Percentiles rank a stretch among this genome's conserved stretches.
These are phyloP conservation scores for Byssochlamys sp. DNA, from an alignment of 2,329 filamentous ascomycete genomes.

Conservation along the genomic window DNA sequence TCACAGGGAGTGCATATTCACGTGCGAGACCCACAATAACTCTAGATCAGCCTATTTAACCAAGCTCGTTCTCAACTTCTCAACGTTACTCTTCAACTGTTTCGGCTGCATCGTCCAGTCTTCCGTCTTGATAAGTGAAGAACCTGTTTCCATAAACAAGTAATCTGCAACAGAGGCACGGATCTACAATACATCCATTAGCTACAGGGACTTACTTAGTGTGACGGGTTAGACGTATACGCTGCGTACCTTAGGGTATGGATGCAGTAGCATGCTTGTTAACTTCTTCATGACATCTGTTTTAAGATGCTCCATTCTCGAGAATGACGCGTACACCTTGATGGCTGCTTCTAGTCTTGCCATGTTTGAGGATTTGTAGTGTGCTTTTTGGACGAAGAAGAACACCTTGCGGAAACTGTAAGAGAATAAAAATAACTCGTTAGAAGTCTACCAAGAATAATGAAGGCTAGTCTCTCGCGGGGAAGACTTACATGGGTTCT, in stretches of 20 bases:
- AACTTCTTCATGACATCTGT: slow-evolving; percentile 59
- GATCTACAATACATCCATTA: slow-evolving; percentile 18
- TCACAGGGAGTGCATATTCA: background rate
- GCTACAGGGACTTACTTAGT: background rate
- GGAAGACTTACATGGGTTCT: slow-evolving; percentile 24
- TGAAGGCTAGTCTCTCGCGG: background rate
- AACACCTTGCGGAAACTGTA: slow-evolving; percentile 53
- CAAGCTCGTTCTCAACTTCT: slow-evolving; percentile 15
- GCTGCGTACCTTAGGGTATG: slow-evolving; percentile 60
- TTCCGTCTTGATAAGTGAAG: slow-evolving; percentile 17
- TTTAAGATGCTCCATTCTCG: slow-evolving; percentile 41
- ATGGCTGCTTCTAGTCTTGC: slow-evolving; percentile 71
- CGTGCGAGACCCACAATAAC: background rate
- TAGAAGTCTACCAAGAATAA: background rate
- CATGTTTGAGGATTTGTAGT: slow-evolving; percentile 74
- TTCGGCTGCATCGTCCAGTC: slow-evolving; percentile 18
- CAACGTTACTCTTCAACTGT: slow-evolving; percentile 24
- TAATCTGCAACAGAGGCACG: slow-evolving; percentile 27
- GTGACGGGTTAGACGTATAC: background rate
- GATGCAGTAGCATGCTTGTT: slow-evolving; percentile 64
- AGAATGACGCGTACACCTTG: slow-evolving; percentile 66
- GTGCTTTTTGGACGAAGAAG: slow-evolving; percentile 62
- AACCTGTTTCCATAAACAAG: slow-evolving; percentile 24
- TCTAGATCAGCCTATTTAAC: slow-evolving; percentile 4
- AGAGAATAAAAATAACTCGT: slow-evolving; percentile 1